Percentiles rank a stretch among this genome's conserved stretches.
Evolutionary conservation across 306 rosid genomes (phyloP).

Genomic region (Luffa aegyptiaca): DNA sequence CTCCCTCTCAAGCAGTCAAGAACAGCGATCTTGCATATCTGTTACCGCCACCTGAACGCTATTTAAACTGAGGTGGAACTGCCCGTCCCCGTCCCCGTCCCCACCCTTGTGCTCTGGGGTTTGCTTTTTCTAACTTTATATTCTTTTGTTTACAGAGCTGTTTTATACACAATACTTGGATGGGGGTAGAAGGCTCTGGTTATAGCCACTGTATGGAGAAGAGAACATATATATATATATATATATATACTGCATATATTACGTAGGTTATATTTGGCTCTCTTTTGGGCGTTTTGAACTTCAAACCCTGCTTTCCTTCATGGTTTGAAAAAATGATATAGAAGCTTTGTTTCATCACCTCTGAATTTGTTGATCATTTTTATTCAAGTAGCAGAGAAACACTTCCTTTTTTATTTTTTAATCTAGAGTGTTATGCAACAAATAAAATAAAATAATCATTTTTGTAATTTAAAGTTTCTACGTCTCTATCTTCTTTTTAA

Average conservation of each 20-base stretch:
- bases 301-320: not conserved
- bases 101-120: not conserved
- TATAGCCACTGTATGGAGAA: not conserved
- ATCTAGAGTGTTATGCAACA: too few species aligned
- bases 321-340: not conserved
- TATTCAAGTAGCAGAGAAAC: not conserved
- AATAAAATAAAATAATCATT: too few species aligned
- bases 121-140: not conserved
- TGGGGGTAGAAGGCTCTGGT: not conserved
- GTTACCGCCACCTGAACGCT: not conserved
- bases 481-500: too few species aligned
- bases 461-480: too few species aligned
- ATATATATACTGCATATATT: slow-evolving; percentile 4
- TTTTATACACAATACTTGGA: not conserved
- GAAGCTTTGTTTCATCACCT: not conserved
- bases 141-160: not conserved
- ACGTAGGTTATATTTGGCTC: not conserved
- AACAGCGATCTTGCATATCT: slow-evolving; percentile 2
- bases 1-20: not conserved
- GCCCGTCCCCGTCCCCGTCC: not conserved
- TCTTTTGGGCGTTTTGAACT: not conserved
- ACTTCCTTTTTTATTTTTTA: too few species aligned
- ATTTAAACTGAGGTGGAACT: not conserved
- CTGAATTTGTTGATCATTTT: not conserved
- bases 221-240: too few species aligned